Base-by-base conservation (phyloP, 1,284 basidiomycete genomes). In the Thecaphora thlaspeos region DNA sequence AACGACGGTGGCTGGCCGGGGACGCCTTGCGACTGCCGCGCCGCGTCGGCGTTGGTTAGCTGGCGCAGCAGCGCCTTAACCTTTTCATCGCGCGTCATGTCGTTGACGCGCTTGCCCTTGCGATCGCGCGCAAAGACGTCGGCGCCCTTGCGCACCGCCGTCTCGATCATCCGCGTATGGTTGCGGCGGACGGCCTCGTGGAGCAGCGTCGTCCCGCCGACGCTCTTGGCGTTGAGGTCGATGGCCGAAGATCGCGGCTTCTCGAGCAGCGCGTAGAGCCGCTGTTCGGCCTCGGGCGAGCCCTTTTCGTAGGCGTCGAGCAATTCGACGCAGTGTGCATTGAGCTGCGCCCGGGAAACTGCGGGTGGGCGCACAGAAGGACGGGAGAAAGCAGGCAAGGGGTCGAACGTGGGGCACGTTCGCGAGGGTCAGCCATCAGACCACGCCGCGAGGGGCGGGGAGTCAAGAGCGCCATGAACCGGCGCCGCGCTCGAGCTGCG, bases 71-170 rank as follows among this genome's bases (percentile, higher is more conserved):
- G 91, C 0, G 87, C 88, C 59, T 86, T 84, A 55, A 94, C 88
- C 32, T 87, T 83, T 70, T 94, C 90, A 63, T 91, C 71, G 50
- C 80, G 82, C 23, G 83, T 81, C n/a, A 79, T 76, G 46, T 95
- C 91, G 45, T 86, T 82, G 0, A 89, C 86, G 56, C 87, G 83
- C 71, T 86, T 86, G 10, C 92, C 91, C 47, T 81, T 83, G 30
- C 86, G 82, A 78, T 97, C 90, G 7, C 91, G 83, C 1, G 88
- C 87, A 68, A 94, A 93, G 1, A 95, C 88, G 74, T 95, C 91
- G 0, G 90, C 91, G 1, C 92, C 92, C 12, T 87, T 87, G 46
- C 87, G 84, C 1, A 93, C 86, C 0, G 87, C 87, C 12, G 90
- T 82, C 75, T 95, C 90, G 32, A 96, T 86, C 18, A 95, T 80